A percentile compares a stretch with the other conserved stretches of the same genome.
Evolutionary conservation across 305 asterid species (phyloP).

Genomic region (Fraxinus dipetala): DNA sequence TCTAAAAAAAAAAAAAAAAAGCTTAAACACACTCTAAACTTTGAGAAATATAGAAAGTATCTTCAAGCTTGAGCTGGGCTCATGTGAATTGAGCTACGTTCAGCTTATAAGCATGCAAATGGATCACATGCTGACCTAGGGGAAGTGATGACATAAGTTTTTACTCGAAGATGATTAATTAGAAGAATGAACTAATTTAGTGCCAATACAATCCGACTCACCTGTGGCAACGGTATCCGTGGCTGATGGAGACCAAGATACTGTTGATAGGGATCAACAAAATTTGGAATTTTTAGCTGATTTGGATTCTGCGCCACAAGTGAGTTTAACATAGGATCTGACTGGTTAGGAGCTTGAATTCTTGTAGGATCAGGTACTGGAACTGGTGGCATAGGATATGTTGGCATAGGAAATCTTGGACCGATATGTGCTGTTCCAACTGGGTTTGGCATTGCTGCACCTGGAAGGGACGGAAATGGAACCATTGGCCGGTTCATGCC

Average conservation of each 20-base stretch:
- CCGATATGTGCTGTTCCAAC: conserved; percentile 53
- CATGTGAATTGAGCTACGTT: not conserved
- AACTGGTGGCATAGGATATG: conserved; percentile 48
- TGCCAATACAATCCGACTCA: conserved; percentile 7
- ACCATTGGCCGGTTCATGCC: conserved; percentile 66
- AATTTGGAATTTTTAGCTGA: conserved; percentile 32
- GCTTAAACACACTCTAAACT: not conserved
- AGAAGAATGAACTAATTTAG: not conserved
- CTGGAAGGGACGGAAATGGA: conserved; percentile 56
- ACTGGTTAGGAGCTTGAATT: conserved; percentile 33
- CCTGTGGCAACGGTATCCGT: conserved; percentile 40
- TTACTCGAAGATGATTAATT: not conserved
- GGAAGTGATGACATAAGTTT: not conserved
- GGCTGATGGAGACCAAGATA: conserved; percentile 39
- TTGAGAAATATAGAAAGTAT: not conserved
- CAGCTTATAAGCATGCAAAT: not conserved
- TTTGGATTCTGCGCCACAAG: conserved; percentile 28
- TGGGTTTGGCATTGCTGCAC: conserved; percentile 47
- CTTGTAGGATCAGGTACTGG: conserved; percentile 39
- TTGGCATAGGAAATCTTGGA: conserved; percentile 50
- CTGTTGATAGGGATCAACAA: conserved; percentile 46
- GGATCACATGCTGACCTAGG: not conserved
- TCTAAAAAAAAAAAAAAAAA: too few relatives aligned
- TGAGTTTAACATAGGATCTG: conserved; percentile 35
- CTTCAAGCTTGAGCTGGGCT: not conserved